These are phyloP conservation scores for Aegilops sharonensis DNA, from an alignment of 176 grass and related monocot genomes.

Conservation along the genomic window DNA sequence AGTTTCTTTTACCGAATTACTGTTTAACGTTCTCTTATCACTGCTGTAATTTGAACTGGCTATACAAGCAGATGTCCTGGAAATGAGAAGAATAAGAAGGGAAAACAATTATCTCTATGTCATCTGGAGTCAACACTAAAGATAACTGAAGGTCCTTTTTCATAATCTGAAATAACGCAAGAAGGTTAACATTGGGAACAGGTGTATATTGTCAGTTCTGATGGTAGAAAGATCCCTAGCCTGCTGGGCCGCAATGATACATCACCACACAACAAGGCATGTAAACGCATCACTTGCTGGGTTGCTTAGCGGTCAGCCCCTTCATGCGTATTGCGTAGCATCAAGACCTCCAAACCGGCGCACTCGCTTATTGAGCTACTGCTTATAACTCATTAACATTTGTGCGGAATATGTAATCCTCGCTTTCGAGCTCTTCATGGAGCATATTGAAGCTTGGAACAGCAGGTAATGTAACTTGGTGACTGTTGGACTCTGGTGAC, in stretches of 20 bases:
- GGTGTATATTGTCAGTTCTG: background rate
- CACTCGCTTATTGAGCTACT: background rate
- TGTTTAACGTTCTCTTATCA: too few relatives aligned
- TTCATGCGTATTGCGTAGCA: background rate
- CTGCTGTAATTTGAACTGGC: too few relatives aligned
- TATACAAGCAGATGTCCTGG: too few relatives aligned
- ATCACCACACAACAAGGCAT: background rate
- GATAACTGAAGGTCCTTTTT: background rate
- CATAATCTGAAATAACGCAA: background rate
- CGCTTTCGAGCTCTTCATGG: slow-evolving; percentile 79
- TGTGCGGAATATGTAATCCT: slow-evolving; percentile 80
- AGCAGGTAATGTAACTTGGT: slow-evolving; percentile 6
- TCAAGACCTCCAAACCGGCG: background rate
- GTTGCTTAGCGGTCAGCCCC: background rate
- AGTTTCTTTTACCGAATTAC: too few relatives aligned
- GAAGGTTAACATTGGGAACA: background rate
- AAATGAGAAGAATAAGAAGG: too few relatives aligned
- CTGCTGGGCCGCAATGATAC: background rate
- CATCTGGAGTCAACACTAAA: background rate
- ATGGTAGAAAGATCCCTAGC: background rate
- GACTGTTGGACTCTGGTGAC: background rate
- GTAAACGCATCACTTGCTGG: background rate
- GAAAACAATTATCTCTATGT: background rate
- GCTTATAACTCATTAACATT: slow-evolving; percentile 42
- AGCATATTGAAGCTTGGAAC: slow-evolving; percentile 54